A percentile compares a stretch with the other conserved stretches of the same genome.
Conservation (phyloP, 2,329 filamentous ascomycete species). For the Dissoconium aciculare region DNA sequence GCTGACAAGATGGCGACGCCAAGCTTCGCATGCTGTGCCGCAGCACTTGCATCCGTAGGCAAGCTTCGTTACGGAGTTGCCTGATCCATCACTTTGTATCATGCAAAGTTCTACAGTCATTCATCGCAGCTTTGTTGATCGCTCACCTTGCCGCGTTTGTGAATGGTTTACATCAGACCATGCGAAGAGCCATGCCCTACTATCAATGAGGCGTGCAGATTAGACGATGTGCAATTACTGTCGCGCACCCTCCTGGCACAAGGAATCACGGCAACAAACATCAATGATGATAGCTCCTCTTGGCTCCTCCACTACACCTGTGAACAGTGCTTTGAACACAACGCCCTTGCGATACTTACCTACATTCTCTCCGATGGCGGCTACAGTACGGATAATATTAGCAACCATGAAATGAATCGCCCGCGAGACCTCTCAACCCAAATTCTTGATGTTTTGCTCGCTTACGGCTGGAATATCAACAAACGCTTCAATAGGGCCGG, state of each 20-base stretch:
- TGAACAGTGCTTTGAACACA: not conserved
- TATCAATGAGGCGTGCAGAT: constrained; percentile 1
- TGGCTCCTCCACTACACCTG: not conserved
- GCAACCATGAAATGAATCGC: not conserved
- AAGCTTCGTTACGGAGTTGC: too few relatives aligned
- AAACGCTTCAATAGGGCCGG: not conserved
- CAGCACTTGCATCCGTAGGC: too few relatives aligned
- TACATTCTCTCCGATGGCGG: not conserved
- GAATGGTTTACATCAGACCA: not conserved
- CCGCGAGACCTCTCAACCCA: not conserved
- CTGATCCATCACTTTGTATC: too few relatives aligned
- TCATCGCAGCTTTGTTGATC: constrained; percentile 1
- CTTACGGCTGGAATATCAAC: constrained; percentile 1
- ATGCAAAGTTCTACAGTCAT: constrained; percentile 1
- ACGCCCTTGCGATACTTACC: not conserved
- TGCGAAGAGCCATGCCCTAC: not conserved
- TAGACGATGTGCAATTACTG: not conserved
- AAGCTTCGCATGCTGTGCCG: not conserved
- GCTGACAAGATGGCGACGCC: not conserved
- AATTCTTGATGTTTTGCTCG: constrained; percentile 1
- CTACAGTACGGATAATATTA: constrained; percentile 1
- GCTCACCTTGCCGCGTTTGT: not conserved
- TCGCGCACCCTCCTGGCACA: not conserved
- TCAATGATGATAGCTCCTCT: not conserved
- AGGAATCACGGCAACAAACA: not conserved